Percentiles rank a stretch among this genome's conserved stretches.
Conservation (phyloP, 495 filamentous ascomycete species). For the Evansstolkia leycettana region DNA sequence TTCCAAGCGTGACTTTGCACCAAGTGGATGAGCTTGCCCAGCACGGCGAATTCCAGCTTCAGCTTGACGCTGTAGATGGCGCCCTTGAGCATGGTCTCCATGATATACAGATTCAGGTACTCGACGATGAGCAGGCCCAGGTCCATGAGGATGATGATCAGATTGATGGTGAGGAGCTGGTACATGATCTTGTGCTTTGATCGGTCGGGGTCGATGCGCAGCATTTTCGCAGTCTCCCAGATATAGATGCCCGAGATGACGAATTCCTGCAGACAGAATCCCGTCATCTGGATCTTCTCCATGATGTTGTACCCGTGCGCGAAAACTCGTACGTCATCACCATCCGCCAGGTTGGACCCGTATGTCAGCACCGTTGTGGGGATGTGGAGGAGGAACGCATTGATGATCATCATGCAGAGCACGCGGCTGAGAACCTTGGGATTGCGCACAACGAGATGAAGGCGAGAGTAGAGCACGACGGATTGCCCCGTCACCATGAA, state of each 20-base stretch:
- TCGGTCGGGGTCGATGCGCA: slow-evolving; percentile 30
- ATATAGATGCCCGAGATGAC: slow-evolving; percentile 51
- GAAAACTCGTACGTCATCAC: slow-evolving; percentile 9
- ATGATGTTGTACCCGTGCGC: slow-evolving; percentile 39
- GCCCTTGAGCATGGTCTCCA: slow-evolving; percentile 48
- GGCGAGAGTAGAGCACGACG: slow-evolving; percentile 55
- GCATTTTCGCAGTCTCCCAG: slow-evolving; percentile 37
- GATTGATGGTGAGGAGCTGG: slow-evolving; percentile 46
- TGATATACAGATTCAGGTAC: slow-evolving; percentile 41
- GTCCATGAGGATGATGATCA: slow-evolving; percentile 44
- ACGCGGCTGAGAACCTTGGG: slow-evolving; percentile 37
- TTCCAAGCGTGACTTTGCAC: slow-evolving; percentile 31
- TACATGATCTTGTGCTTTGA: slow-evolving; percentile 41
- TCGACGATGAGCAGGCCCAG: slow-evolving; percentile 43
- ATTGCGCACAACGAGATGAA: slow-evolving; percentile 46
- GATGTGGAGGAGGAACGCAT: slow-evolving; percentile 41
- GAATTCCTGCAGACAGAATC: slow-evolving; percentile 50
- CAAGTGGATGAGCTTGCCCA: slow-evolving; percentile 35
- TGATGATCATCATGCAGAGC: slow-evolving; percentile 44
- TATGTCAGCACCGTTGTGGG: slow-evolving; percentile 46
- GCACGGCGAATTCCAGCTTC: slow-evolving; percentile 53
- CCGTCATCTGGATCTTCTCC: slow-evolving; percentile 54
- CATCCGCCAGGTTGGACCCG: slow-evolving; percentile 34
- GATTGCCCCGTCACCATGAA: slow-evolving; percentile 55
- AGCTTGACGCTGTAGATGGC: slow-evolving; percentile 54